Evolutionary conservation across 2,329 filamentous ascomycete species (phyloP).

Genomic region (Colletotrichum tamarilloi): DNA sequence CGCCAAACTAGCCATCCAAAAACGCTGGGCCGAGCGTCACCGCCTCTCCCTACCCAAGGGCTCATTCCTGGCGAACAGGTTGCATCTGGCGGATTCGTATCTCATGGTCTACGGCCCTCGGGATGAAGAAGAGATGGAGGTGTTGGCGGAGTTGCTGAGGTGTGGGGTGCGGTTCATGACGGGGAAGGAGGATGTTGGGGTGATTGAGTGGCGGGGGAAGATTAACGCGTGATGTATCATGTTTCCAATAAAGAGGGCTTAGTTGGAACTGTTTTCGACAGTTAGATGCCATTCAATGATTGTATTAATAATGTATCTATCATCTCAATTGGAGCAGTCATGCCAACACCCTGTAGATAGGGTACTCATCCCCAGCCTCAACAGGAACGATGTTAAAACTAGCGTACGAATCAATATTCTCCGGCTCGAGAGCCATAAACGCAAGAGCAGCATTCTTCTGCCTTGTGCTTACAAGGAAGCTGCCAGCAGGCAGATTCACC

Average conservation of each 20-base stretch:
- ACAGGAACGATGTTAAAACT: slow-evolving; percentile 45
- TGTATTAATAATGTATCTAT: not conserved
- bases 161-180: slow-evolving; percentile 26
- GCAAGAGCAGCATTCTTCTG: slow-evolving; percentile 47
- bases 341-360: slow-evolving; percentile 41
- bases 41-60: slow-evolving; percentile 43
- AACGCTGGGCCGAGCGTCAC: slow-evolving; percentile 55
- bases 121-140: slow-evolving; percentile 46
- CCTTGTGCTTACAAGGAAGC: slow-evolving; percentile 45
- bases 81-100: slow-evolving; percentile 44
- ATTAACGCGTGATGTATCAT: not conserved
- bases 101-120: slow-evolving; percentile 55
- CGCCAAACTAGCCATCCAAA: slow-evolving; percentile 46
- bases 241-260: not conserved
- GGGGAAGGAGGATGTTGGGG: slow-evolving; percentile 5
- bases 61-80: not conserved
- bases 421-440: slow-evolving; percentile 44
- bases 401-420: slow-evolving; percentile 48
- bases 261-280: not conserved
- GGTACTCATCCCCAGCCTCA: slow-evolving; percentile 44
- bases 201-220: slow-evolving; percentile 19
- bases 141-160: slow-evolving; percentile 26
- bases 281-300: not conserved
- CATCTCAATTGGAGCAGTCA: not conserved
- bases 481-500: slow-evolving; percentile 41